Conservation (phyloP, 345 rosid species). For the Salix brachista region DNA sequence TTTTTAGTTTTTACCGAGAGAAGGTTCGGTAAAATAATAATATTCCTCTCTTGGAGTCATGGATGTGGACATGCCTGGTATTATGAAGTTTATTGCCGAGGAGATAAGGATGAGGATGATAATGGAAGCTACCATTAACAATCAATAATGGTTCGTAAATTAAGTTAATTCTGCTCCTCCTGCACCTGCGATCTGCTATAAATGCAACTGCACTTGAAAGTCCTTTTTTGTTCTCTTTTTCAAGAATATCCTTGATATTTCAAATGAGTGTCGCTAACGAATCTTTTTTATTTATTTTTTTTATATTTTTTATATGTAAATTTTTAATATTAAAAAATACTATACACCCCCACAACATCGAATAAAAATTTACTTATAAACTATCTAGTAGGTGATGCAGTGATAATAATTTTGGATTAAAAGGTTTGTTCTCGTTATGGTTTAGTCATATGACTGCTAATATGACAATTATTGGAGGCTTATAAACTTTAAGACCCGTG, state of each 20-base stretch:
- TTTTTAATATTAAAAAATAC: too few relatives aligned
- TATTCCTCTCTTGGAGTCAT: too few relatives aligned
- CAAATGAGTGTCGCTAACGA: too few relatives aligned
- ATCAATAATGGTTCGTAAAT: neutral
- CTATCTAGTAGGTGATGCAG: too few relatives aligned
- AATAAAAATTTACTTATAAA: too few relatives aligned
- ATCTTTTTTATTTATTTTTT: too few relatives aligned
- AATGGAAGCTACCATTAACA: neutral
- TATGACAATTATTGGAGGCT: fast-evolving
- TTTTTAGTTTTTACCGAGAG: too few relatives aligned
- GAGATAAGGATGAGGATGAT: conserved; percentile 3
- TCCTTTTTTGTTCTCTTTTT: neutral
- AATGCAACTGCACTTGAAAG: neutral
- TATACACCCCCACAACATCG: too few relatives aligned
- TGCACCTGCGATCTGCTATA: neutral
- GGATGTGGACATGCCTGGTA: neutral
- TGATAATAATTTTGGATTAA: fast-evolving
- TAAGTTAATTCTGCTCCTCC: neutral
- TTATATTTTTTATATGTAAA: too few relatives aligned
- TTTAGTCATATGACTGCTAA: too few relatives aligned
- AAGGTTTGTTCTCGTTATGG: fast-evolving
- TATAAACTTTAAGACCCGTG: fast-evolving
- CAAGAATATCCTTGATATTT: neutral
- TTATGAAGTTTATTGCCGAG: neutral
- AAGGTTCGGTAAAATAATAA: neutral